Conservation (phyloP, 2,329 filamentous ascomycete genomes). For the Zopfia rhizophila region DNA sequence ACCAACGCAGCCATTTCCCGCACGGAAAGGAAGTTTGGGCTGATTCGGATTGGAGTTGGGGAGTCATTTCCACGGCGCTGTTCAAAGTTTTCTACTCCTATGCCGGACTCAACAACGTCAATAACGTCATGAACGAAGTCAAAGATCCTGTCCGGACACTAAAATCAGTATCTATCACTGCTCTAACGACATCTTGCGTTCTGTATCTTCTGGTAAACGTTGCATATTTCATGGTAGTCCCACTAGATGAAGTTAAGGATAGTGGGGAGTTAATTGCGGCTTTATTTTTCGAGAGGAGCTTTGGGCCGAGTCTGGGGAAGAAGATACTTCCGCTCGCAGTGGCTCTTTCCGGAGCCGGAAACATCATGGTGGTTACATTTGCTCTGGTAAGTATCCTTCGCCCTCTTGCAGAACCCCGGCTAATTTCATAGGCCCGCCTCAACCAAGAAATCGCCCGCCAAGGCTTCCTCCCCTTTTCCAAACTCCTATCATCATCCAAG, state of each 20-base stretch:
- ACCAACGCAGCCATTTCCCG: conserved; percentile 34
- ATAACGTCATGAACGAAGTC: conserved; percentile 78
- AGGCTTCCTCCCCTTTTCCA: conserved; percentile 74
- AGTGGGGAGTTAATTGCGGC: conserved; percentile 76
- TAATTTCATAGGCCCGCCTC: conserved; percentile 65
- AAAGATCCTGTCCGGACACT: conserved; percentile 73
- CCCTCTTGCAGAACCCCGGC: neutral
- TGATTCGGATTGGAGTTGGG: conserved; percentile 75
- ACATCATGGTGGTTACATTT: conserved; percentile 79
- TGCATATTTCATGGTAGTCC: conserved; percentile 71
- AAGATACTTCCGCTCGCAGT: conserved; percentile 71
- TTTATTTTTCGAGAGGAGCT: conserved; percentile 72
- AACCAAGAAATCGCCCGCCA: conserved; percentile 79
- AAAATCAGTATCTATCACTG: conserved; percentile 69
- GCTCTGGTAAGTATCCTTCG: conserved; percentile 64
- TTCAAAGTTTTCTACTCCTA: conserved; percentile 77
- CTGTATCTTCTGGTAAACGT: conserved; percentile 76
- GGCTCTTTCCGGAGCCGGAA: conserved; percentile 73
- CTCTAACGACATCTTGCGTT: conserved; percentile 69
- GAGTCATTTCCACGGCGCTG: conserved; percentile 71
- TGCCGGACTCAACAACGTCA: conserved; percentile 72
- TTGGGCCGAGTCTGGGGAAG: conserved; percentile 68
- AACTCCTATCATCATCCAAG: conserved; percentile 69
- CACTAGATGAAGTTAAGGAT: conserved; percentile 72
- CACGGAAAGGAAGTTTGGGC: conserved; percentile 69